Evolutionary conservation across 257 asterid genomes (phyloP).

Genomic region (Hygrophila difformis): DNA sequence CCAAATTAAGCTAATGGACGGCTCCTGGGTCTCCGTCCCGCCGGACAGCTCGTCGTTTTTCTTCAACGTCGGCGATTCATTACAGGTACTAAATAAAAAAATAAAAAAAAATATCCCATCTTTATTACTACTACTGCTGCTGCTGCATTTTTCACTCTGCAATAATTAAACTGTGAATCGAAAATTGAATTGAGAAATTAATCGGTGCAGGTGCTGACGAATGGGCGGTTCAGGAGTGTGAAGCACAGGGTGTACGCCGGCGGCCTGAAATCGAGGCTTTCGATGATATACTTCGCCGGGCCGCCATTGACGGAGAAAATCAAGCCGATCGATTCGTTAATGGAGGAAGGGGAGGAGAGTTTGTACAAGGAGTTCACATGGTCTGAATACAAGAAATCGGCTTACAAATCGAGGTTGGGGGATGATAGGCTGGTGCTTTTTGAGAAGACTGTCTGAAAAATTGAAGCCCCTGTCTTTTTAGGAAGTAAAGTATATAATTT

Average conservation of each 20-base stretch:
- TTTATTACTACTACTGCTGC: too few relatives aligned
- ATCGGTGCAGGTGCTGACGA: slow-evolving; percentile 47
- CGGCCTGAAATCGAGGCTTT: slow-evolving; percentile 27
- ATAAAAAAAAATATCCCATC: too few relatives aligned
- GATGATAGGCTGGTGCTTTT: slow-evolving; percentile 43
- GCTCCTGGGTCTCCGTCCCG: slow-evolving; percentile 43
- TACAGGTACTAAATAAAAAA: slow-evolving; percentile 27
- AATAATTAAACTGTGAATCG: too few relatives aligned
- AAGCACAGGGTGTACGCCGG: slow-evolving; percentile 56
- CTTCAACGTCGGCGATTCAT: slow-evolving; percentile 44
- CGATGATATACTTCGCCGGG: slow-evolving; percentile 70
- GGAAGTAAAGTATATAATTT: too few relatives aligned
- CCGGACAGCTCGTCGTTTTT: slow-evolving; percentile 40
- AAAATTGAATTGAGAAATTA: too few relatives aligned
- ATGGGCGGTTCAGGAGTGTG: slow-evolving; percentile 53
- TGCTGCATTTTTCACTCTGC: too few relatives aligned
- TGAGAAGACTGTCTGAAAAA: too few relatives aligned
- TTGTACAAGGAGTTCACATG: slow-evolving; percentile 65
- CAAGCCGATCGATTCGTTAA: slow-evolving; percentile 17
- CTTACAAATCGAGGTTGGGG: slow-evolving; percentile 50
- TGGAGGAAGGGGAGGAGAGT: slow-evolving; percentile 52
- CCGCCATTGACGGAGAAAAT: slow-evolving; percentile 41
- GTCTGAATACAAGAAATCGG: slow-evolving; percentile 56
- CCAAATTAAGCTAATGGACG: slow-evolving; percentile 31
- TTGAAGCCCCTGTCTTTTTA: too few relatives aligned